Percentiles rank a stretch among this genome's conserved stretches.
Evolutionary conservation across 2,329 filamentous ascomycete species (phyloP).

Genomic region (Fusarium proliferatum): DNA sequence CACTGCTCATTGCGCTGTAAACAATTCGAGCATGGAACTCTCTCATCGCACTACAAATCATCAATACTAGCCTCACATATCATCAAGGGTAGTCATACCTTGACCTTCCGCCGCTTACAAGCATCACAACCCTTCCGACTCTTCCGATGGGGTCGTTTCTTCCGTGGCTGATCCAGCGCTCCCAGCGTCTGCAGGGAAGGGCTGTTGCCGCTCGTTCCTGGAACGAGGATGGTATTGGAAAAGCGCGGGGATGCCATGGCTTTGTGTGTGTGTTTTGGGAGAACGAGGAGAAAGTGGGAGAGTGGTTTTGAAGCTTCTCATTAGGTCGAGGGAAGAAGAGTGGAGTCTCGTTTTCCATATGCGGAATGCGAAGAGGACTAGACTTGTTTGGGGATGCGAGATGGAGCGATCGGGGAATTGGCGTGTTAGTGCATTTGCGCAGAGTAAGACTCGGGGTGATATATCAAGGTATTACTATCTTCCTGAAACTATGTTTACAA

Average conservation of each 20-base stretch:
- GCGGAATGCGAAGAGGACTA: background rate
- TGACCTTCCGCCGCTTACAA: background rate
- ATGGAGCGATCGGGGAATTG: background rate
- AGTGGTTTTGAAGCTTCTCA: background rate
- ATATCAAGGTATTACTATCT: background rate
- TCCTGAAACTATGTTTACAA: background rate
- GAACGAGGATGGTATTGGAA: background rate
- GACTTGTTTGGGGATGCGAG: background rate
- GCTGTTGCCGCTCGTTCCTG: background rate
- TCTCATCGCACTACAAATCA: background rate
- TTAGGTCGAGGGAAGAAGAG: background rate
- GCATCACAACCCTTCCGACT: background rate
- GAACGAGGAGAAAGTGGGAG: background rate
- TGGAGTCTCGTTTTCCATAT: background rate
- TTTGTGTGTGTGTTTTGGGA: background rate
- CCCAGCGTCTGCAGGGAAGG: rapidly evolving
- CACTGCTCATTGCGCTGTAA: background rate
- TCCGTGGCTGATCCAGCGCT: background rate
- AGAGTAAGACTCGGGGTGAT: background rate
- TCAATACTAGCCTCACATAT: background rate
- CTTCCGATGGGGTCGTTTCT: background rate
- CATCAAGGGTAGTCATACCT: background rate
- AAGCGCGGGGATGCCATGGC: background rate
- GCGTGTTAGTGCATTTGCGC: background rate
- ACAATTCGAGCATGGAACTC: background rate